Conservation (phyloP, 148 eudicot genomes). For the Heliosperma pusillum region DNA sequence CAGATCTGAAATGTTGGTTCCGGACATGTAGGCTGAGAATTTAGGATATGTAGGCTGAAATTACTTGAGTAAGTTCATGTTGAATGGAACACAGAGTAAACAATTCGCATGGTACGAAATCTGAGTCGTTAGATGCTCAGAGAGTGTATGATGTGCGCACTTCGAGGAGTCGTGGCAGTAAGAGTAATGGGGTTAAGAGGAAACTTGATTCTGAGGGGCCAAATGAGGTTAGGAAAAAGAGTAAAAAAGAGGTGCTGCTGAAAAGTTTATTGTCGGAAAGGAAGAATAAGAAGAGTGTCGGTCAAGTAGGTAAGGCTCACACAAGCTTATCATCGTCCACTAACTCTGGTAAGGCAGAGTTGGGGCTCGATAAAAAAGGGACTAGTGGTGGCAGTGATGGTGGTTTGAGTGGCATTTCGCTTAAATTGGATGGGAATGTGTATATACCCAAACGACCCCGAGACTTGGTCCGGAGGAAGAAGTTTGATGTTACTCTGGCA, state of each 20-base stretch:
- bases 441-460: conserved; percentile 72
- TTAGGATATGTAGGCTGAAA: conserved; percentile 24
- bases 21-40: conserved; percentile 25
- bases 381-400: conserved; percentile 15
- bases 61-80: conserved; percentile 49
- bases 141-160: conserved; percentile 35
- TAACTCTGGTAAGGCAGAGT: conserved; percentile 21
- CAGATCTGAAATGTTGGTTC: conserved; percentile 65
- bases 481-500: conserved; percentile 38
- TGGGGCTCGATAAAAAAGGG: conserved; percentile 22
- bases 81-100: conserved; percentile 68
- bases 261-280: conserved; percentile 41
- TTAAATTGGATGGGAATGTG: conserved; percentile 37
- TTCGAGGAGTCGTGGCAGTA: conserved; percentile 3
- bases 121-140: conserved; percentile 54
- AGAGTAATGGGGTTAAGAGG: conserved; percentile 30
- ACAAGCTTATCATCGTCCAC: conserved; percentile 19
- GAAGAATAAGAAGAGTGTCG: conserved; percentile 41
- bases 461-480: conserved; percentile 60
- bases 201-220: conserved; percentile 38
- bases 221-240: conserved; percentile 39
- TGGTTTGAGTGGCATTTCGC: conserved; percentile 39
- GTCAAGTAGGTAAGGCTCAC: conserved; percentile 20
- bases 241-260: conserved; percentile 43
- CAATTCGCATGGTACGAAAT: conserved; percentile 39